Percentiles rank a stretch among this genome's conserved stretches.
These are phyloP conservation scores for Lipomyces kockii DNA, from an alignment of 805 yeast species.

Conservation along the genomic window DNA sequence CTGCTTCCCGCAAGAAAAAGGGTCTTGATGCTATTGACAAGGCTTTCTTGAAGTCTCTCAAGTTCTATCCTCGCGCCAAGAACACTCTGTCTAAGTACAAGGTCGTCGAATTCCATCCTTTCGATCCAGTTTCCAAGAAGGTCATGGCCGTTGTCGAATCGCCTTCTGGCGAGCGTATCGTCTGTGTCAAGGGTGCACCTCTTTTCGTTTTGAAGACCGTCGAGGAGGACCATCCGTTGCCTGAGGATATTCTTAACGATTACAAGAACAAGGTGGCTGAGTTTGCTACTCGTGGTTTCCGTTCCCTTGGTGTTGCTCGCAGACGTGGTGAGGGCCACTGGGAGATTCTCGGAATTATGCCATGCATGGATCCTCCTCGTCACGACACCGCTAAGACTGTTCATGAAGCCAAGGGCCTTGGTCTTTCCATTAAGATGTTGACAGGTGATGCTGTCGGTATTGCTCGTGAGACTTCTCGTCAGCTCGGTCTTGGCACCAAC, in stretches of 20 bases:
- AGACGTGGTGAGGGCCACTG: slow-evolving; percentile 98
- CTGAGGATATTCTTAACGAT: slow-evolving; percentile 90
- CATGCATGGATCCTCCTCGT: slow-evolving; percentile 99
- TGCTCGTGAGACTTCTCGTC: slow-evolving; percentile 98
- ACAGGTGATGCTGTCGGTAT: slow-evolving; percentile 99
- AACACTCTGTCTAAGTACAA: slow-evolving; percentile 90
- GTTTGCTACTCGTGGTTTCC: slow-evolving; percentile 97
- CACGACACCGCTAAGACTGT: slow-evolving; percentile 96
- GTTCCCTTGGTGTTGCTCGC: slow-evolving; percentile 98
- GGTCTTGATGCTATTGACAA: slow-evolving; percentile 97
- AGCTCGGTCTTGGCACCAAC: slow-evolving; percentile 94
- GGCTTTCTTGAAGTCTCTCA: slow-evolving; percentile 92
- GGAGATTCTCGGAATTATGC: slow-evolving; percentile 98
- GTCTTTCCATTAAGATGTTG: slow-evolving; percentile 95
- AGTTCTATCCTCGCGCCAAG: slow-evolving; percentile 88
- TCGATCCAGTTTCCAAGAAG: slow-evolving; percentile 97
- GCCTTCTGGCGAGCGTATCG: slow-evolving; percentile 91
- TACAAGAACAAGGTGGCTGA: slow-evolving; percentile 97
- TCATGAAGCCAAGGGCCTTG: slow-evolving; percentile 85
- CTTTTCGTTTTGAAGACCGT: slow-evolving; percentile 94
- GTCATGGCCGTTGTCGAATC: slow-evolving; percentile 94
- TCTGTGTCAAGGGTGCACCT: slow-evolving; percentile 98
- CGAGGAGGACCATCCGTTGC: slow-evolving; percentile 95
- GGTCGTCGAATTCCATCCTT: slow-evolving; percentile 94
- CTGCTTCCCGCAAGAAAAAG: slow-evolving; percentile 97